Percentiles rank a stretch among this genome's conserved stretches.
Evolutionary conservation across 768 basidiomycete species (phyloP).

Genomic region (Lentinus tigrinus): DNA sequence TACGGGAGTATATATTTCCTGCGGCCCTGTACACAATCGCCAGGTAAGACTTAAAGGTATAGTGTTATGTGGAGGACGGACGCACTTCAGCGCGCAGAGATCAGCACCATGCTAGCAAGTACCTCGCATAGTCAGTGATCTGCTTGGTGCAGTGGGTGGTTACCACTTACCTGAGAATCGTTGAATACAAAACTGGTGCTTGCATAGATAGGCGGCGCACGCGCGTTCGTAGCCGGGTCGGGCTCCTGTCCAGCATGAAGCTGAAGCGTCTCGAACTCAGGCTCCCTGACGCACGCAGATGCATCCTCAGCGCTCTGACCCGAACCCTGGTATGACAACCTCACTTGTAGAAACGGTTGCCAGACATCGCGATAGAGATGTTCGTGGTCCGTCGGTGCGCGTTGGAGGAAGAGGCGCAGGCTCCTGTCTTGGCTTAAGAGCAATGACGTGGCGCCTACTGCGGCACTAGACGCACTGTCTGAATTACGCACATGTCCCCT

Average conservation of each 20-base stretch:
- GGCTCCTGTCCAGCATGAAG: constrained; percentile 72
- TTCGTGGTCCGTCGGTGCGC: neutral
- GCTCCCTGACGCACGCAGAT: constrained; percentile 31
- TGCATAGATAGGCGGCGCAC: constrained; percentile 78
- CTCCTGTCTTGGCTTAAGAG: neutral
- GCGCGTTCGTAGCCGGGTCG: constrained; percentile 65
- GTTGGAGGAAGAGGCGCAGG: neutral
- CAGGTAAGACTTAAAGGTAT: no score
- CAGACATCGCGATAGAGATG: constrained; percentile 4
- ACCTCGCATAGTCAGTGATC: neutral
- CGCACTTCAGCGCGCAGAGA: constrained; percentile 61
- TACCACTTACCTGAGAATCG: constrained; percentile 49
- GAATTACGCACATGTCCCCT: constrained; percentile 8
- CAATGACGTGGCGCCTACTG: neutral
- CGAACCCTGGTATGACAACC: neutral
- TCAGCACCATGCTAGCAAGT: constrained; percentile 75
- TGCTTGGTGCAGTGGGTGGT: no score
- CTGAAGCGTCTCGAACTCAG: constrained; percentile 80
- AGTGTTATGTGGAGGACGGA: neutral
- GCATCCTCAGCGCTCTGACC: no score
- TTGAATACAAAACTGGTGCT: constrained; percentile 75
- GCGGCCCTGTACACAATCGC: constrained; percentile 35
- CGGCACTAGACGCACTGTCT: neutral
- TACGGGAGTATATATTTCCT: constrained; percentile 66
- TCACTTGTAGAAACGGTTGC: constrained; percentile 22